These are phyloP conservation scores for Cladophialophora exuberans DNA, from an alignment of 2,329 filamentous ascomycete genomes.

Conservation along the genomic window DNA sequence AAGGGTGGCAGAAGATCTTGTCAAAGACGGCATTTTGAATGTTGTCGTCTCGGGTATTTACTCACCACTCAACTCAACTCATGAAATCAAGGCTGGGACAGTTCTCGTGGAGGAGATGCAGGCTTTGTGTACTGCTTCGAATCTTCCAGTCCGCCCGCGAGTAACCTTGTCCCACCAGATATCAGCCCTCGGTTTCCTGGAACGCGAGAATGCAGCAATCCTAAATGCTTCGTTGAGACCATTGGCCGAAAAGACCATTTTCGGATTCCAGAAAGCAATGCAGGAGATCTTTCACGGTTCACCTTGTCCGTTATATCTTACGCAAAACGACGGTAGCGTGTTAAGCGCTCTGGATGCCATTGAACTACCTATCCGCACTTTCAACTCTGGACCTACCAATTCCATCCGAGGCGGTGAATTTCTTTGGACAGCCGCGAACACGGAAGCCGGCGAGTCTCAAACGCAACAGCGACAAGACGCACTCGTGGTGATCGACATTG, in stretches of 20 bases:
- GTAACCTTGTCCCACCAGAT: slow-evolving; percentile 51
- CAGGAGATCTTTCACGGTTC: slow-evolving; percentile 10
- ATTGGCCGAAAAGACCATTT: slow-evolving; percentile 21
- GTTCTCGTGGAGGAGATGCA: slow-evolving; percentile 46
- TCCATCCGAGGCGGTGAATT: slow-evolving; percentile 56
- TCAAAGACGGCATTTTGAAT: slow-evolving; percentile 41
- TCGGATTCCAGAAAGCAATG: slow-evolving; percentile 23
- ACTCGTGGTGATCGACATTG: slow-evolving; percentile 66
- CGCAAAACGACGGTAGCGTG: slow-evolving; percentile 58
- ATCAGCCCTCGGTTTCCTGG: slow-evolving; percentile 51
- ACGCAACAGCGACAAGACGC: slow-evolving; percentile 3
- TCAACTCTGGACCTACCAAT: slow-evolving; percentile 57
- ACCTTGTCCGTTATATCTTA: slow-evolving; percentile 53
- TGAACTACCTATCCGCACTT: slow-evolving; percentile 55
- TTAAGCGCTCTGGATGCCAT: slow-evolving; percentile 52
- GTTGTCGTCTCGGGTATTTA: slow-evolving; percentile 52
- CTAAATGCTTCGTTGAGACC: slow-evolving; percentile 57
- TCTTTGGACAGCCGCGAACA: slow-evolving; percentile 26
- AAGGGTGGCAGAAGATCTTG: slow-evolving; percentile 33
- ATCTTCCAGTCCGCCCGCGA: slow-evolving; percentile 28
- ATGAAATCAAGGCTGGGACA: slow-evolving; percentile 27
- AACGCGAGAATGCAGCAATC: slow-evolving; percentile 67
- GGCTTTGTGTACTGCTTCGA: slow-evolving; percentile 38
- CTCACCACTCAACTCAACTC: slow-evolving; percentile 49
- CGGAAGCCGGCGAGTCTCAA: not conserved